Conservation (phyloP, 345 rosid genomes). For the Clarkia xantiana region DNA sequence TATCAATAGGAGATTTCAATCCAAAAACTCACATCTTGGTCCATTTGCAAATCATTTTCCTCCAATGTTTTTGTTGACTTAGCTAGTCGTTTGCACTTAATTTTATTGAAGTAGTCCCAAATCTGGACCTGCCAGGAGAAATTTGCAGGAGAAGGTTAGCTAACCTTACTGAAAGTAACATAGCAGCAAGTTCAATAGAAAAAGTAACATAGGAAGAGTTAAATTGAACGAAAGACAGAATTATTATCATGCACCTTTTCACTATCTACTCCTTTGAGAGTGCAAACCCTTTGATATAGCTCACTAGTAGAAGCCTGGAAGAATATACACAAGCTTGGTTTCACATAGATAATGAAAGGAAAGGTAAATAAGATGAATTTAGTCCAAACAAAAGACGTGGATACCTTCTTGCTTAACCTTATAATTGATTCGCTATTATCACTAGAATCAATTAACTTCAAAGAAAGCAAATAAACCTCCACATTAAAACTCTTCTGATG, state of each 20-base stretch:
- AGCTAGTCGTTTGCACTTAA: constrained; percentile 24
- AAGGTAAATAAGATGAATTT: no score
- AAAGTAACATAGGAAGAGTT: not conserved
- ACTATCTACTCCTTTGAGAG: constrained; percentile 34
- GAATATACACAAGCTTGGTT: no score
- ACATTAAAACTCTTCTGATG: constrained; percentile 32
- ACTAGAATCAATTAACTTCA: constrained; percentile 54
- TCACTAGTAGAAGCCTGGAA: constrained; percentile 56
- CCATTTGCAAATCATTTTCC: constrained; percentile 54
- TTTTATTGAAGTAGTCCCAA: constrained; percentile 60
- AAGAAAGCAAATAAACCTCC: constrained; percentile 74
- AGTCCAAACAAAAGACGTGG: not conserved
- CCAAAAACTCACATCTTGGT: constrained; percentile 54
- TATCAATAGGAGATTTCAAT: constrained; percentile 1
- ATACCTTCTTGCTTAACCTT: constrained; percentile 70
- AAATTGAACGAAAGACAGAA: not conserved
- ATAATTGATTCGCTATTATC: constrained; percentile 35
- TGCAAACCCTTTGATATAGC: constrained; percentile 57
- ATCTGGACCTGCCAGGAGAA: constrained; percentile 32
- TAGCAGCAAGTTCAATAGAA: not conserved
- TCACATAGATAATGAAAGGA: no score
- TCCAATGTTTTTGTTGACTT: constrained; percentile 40
- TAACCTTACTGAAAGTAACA: no score
- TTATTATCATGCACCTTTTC: constrained; percentile 36
- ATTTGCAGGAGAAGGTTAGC: constrained; percentile 3